Base-by-base conservation (phyloP, 1,284 basidiomycete species). In the Cryptococcus wingfieldii region DNA sequence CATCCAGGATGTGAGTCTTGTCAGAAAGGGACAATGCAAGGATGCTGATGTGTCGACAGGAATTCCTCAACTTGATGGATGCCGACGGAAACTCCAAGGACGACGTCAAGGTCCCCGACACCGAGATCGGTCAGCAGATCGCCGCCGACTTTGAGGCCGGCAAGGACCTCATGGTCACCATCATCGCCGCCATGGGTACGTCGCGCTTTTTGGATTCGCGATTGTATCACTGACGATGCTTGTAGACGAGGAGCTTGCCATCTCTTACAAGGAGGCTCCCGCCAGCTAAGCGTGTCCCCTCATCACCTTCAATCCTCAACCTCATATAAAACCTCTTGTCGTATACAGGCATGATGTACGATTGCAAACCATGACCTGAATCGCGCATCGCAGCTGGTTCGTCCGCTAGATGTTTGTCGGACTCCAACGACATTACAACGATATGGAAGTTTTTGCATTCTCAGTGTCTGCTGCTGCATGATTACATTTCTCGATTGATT, bases 11-110 rank as follows among this genome's bases (percentile, higher is more conserved):
- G 74, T 75, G 58, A 68, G 73, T 42, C 41, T 42, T 56, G 18
- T 31, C 27, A 13, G 47, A 42, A 64, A 28, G 6, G 31, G 31
- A 34, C 31, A 34, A 34, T 8, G 31, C 3, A 34, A 34, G 3
- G 31, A 34, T 34, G 31, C 31, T 41, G 23, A 19, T 43, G 43
- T 51, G 23, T 28, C 12, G 37, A 77, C 52, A 74, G 70, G 76
- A 86, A 66, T 97, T 88, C 85, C 87, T 98, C 73, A 97, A 94
- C 84, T 84, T 98, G 74, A 89, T 98, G 89, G 84, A 82, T 70
- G 61, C 75, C 70, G 93, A 97, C 60, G 94, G 93, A 62, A 74
- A 74, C 69, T 41, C 88, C 74, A 98, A 98, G 83, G 91, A 98
- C 77, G 95, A 98, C 79, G 90, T 98, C 79, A 89, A 87, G 77